phyloP scores from a whole-genome alignment of 2,329 filamentous ascomycete genomes.

The Hawksworthiomyces lignivorus region DNA sequence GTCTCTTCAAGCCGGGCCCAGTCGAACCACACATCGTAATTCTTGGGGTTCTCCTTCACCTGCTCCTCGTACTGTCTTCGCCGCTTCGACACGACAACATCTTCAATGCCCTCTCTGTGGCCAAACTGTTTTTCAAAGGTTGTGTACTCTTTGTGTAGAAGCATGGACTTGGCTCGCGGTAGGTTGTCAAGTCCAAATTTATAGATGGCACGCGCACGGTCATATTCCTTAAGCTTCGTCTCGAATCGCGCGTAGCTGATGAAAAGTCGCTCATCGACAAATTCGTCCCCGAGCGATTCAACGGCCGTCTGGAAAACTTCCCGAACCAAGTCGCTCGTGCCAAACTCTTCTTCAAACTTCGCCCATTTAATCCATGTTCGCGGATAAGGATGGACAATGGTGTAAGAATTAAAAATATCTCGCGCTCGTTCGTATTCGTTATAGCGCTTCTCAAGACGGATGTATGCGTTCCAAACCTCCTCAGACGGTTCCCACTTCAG shows the following conservation, averaged over 20 bases:
- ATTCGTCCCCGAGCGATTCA: conserved; percentile 85
- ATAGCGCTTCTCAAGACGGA: conserved; percentile 94
- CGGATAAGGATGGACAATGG: conserved; percentile 85
- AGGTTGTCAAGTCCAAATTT: conserved; percentile 92
- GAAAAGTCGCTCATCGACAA: conserved; percentile 93
- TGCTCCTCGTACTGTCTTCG: conserved; percentile 91
- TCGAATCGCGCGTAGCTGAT: conserved; percentile 95
- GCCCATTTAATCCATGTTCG: conserved; percentile 99
- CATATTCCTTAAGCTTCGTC: conserved; percentile 88
- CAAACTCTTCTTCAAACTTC: conserved; percentile 91
- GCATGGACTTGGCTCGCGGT: conserved; percentile 75
- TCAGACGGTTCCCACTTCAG: conserved; percentile 98
- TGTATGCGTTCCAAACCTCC: conserved; percentile 90
- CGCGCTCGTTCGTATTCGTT: conserved; percentile 86
- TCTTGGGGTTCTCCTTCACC: conserved; percentile 87
- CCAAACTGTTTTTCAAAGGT: conserved; percentile 98
- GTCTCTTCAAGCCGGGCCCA: conserved; percentile 86
- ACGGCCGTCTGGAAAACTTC: conserved; percentile 87
- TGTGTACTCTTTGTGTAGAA: conserved; percentile 87
- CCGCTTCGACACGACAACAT: conserved; percentile 91
- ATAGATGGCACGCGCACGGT: conserved; percentile 89
- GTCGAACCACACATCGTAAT: conserved; percentile 97
- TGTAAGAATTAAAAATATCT: conserved; percentile 83
- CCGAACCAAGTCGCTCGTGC: conserved; percentile 82
- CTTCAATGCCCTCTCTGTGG: conserved; percentile 85